A percentile compares a stretch with the other conserved stretches of the same genome.
These are phyloP conservation scores for Aspergillus amoenus DNA, from an alignment of 2,329 filamentous ascomycete species.

Conservation along the genomic window DNA sequence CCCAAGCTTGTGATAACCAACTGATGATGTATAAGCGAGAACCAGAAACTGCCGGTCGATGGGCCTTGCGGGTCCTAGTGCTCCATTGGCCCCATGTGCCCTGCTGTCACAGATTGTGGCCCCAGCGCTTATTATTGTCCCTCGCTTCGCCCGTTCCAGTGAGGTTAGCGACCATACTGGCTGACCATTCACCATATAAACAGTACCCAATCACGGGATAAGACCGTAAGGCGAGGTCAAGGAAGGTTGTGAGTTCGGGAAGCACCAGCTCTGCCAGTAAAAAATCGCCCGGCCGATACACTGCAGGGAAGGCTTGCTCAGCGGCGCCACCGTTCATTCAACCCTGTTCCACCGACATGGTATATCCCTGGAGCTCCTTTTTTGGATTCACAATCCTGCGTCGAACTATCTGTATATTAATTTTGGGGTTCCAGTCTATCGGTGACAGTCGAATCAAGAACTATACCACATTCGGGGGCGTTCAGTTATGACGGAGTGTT, in stretches of 20 bases:
- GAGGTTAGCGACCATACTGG: background rate
- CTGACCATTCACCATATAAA: background rate
- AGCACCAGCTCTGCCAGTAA: background rate
- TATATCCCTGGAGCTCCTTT: constrained; percentile 11
- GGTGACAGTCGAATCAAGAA: background rate
- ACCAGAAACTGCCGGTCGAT: background rate
- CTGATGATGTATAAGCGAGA: constrained; percentile 12
- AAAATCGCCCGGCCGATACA: background rate
- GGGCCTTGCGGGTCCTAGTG: constrained; percentile 1
- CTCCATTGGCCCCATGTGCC: constrained; percentile 3
- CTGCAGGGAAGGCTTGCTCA: constrained; percentile 4
- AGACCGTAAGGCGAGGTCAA: background rate
- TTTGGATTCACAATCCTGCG: constrained; percentile 9
- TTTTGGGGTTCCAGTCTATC: constrained; percentile 4
- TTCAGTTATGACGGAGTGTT: background rate
- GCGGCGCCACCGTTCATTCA: constrained; percentile 7
- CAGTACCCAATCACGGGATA: background rate
- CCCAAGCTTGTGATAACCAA: constrained; percentile 2
- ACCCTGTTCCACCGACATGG: constrained; percentile 4
- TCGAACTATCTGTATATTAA: constrained; percentile 7
- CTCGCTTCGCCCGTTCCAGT: background rate
- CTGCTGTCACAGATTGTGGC: background rate
- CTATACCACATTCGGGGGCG: constrained; percentile 1
- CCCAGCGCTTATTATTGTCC: background rate
- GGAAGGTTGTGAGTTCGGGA: background rate